Evolutionary conservation across 2,329 filamentous ascomycete genomes (phyloP).

Genomic region (Diplocarpon rosae): DNA sequence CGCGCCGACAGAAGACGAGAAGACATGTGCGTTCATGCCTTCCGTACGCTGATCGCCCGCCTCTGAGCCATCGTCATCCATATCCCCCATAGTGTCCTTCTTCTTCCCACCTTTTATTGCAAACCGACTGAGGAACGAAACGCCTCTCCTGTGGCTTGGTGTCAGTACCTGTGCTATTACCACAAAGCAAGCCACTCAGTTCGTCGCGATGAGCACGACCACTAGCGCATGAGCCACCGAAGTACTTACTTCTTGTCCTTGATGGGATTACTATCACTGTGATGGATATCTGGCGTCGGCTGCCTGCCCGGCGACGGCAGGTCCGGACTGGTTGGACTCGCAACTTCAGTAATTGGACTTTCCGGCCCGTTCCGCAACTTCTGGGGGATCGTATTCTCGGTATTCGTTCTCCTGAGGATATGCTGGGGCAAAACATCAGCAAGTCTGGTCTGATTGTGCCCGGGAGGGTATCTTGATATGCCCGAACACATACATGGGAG

Average conservation of each 20-base stretch:
- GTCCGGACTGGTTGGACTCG: conserved; percentile 19
- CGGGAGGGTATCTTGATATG: neutral
- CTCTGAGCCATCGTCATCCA: conserved; percentile 55
- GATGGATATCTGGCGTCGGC: conserved; percentile 23
- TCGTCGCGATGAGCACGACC: conserved; percentile 12
- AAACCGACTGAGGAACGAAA: conserved; percentile 79
- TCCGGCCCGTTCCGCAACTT: conserved; percentile 42
- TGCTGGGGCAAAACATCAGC: conserved; percentile 30
- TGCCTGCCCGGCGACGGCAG: conserved; percentile 27
- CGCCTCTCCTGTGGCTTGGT: conserved; percentile 54
- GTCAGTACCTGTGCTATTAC: neutral
- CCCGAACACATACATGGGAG: conserved; percentile 45
- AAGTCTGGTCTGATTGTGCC: neutral
- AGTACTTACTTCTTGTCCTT: conserved; percentile 57
- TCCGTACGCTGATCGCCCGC: conserved; percentile 58
- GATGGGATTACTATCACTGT: conserved; percentile 22
- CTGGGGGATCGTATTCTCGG: conserved; percentile 43
- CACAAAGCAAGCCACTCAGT: conserved; percentile 15
- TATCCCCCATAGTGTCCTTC: conserved; percentile 44
- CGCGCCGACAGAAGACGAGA: conserved; percentile 60
- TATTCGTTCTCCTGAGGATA: conserved; percentile 57
- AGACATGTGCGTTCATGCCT: conserved; percentile 72
- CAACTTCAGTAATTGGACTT: conserved; percentile 29
- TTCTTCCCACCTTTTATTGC: conserved; percentile 67
- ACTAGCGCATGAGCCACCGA: conserved; percentile 6